phyloP scores from a whole-genome alignment of 805 yeast species.

The Kockiozyma suomiensis region DNA sequence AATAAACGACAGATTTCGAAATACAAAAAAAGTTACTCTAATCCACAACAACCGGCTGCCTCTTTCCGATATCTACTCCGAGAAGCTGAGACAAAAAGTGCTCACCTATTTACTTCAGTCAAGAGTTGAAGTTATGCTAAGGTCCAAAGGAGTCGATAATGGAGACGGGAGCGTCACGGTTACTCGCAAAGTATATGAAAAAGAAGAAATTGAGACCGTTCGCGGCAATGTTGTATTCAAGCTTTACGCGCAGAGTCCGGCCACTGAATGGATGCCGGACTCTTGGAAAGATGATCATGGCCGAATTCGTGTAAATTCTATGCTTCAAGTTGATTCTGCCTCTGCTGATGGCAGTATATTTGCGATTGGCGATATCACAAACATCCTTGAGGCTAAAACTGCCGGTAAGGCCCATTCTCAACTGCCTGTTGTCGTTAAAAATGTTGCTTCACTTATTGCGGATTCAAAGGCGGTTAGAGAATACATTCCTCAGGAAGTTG shows the following conservation, averaged over 20 bases:
- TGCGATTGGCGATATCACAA: constrained; percentile 26
- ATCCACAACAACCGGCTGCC: constrained; percentile 32
- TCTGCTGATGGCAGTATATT: constrained; percentile 16
- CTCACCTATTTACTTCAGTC: constrained; percentile 27
- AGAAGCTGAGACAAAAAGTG: constrained; percentile 23
- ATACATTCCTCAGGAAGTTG: constrained; percentile 6
- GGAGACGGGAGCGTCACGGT: constrained; percentile 21
- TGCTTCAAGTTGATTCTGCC: constrained; percentile 19
- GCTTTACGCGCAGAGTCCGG: constrained; percentile 6
- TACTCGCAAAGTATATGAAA: neutral
- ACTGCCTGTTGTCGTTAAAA: constrained; percentile 7
- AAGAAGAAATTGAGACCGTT: constrained; percentile 3
- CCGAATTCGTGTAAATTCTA: constrained; percentile 12
- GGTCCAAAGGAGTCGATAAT: constrained; percentile 19
- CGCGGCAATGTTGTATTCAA: constrained; percentile 16
- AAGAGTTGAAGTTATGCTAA: constrained; percentile 32
- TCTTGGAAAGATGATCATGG: constrained; percentile 18
- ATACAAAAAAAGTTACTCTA: constrained; percentile 43
- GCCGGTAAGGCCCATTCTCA: constrained; percentile 8
- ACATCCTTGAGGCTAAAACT: constrained; percentile 20
- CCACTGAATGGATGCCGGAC: constrained; percentile 14
- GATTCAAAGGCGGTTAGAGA: neutral
- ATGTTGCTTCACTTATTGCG: constrained; percentile 7
- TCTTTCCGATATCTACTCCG: constrained; percentile 25
- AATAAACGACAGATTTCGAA: constrained; percentile 45